Evolutionary conservation across 345 rosid species (phyloP).

Genomic region (Salix suchowensis): DNA sequence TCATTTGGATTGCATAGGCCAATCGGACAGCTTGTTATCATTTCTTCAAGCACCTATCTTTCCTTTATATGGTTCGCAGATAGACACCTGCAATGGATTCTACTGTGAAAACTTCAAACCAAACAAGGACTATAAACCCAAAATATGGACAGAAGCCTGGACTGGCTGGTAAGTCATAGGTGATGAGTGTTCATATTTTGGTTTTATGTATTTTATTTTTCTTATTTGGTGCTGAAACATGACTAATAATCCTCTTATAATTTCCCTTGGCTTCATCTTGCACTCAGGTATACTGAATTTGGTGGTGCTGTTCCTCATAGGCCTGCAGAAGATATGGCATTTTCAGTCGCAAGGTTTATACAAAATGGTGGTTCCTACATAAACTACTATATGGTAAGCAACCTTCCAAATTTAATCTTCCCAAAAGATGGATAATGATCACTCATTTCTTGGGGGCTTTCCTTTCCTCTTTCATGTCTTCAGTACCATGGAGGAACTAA

Average conservation of each 20-base stretch:
- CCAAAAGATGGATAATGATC: background rate
- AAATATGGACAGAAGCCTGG: constrained; percentile 45
- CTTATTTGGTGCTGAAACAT: too few species aligned
- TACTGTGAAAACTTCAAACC: constrained; percentile 42
- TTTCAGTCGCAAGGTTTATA: constrained; percentile 43
- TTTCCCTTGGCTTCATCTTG: background rate
- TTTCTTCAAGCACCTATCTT: background rate
- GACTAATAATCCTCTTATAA: background rate
- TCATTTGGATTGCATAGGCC: background rate
- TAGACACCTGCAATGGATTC: constrained; percentile 42
- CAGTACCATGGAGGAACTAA: constrained; percentile 56
- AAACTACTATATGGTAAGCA: constrained; percentile 43
- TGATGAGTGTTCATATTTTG: background rate
- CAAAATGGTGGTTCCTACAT: constrained; percentile 41
- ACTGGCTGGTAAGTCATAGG: constrained; percentile 27
- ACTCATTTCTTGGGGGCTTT: background rate
- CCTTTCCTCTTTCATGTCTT: background rate
- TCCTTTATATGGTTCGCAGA: constrained; percentile 12
- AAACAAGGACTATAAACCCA: constrained; percentile 37
- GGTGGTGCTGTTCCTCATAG: constrained; percentile 43
- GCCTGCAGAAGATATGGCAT: constrained; percentile 47
- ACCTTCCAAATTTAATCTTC: background rate
- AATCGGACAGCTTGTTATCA: background rate
- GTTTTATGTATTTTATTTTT: too few species aligned
- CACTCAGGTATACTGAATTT: constrained; percentile 34